A percentile compares a stretch with the other conserved stretches of the same genome.
Evolutionary conservation across 1,139 yeast species (phyloP).

Genomic region (Taiozyma sp.): DNA sequence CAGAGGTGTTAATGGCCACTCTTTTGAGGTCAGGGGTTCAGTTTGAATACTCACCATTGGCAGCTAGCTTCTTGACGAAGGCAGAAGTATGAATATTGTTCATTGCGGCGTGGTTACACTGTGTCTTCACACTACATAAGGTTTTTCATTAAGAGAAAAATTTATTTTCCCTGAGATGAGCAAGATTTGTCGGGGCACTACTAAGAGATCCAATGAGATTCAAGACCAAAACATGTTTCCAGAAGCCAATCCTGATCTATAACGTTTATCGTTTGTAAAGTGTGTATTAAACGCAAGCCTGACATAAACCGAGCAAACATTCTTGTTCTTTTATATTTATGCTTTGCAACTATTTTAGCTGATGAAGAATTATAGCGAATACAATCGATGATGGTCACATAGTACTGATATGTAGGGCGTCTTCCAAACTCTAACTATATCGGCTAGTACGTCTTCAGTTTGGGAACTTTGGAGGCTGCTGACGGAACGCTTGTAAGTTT

Average conservation of each 20-base stretch:
- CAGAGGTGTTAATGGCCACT: constrained; percentile 4
- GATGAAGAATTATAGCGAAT: too few species aligned
- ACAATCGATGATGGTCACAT: too few species aligned
- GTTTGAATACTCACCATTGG: constrained; percentile 43
- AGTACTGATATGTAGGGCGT: neutral
- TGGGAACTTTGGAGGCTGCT: neutral
- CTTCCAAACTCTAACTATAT: neutral
- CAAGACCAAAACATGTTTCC: too few species aligned
- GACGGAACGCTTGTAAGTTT: neutral
- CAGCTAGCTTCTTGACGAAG: constrained; percentile 78
- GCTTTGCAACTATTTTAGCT: too few species aligned
- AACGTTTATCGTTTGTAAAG: neutral
- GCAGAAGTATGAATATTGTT: constrained; percentile 29
- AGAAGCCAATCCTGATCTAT: too few species aligned
- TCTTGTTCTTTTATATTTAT: neutral
- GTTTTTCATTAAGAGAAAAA: neutral
- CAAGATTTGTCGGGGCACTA: neutral
- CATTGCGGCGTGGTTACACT: neutral
- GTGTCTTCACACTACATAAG: neutral
- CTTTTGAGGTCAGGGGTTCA: neutral
- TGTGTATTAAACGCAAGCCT: neutral
- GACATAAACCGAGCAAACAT: neutral
- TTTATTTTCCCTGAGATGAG: neutral
- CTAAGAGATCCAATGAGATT: neutral
- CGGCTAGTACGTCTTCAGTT: neutral